Evolutionary conservation across 345 rosid species (phyloP).

Genomic region (Lagerstroemia speciosa): DNA sequence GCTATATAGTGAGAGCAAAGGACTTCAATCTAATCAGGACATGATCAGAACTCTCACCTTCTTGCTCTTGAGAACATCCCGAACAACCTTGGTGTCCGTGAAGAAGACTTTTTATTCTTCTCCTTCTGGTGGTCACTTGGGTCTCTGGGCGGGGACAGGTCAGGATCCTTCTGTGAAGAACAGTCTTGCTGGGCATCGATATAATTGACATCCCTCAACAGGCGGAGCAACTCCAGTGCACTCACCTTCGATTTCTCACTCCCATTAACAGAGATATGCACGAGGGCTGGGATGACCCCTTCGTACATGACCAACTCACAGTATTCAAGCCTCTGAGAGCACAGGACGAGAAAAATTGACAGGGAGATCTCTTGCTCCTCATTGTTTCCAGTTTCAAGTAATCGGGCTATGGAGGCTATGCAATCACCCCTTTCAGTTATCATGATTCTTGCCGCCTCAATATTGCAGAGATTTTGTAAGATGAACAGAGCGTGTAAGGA

Average conservation of each 20-base stretch:
- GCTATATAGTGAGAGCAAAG: background rate
- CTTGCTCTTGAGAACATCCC: slow-evolving; percentile 26
- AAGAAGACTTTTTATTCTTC: slow-evolving; percentile 25
- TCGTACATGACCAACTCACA: slow-evolving; percentile 58
- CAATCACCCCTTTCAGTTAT: slow-evolving; percentile 53
- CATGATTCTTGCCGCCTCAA: slow-evolving; percentile 47
- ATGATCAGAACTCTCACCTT: slow-evolving; percentile 22
- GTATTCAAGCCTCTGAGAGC: slow-evolving; percentile 32
- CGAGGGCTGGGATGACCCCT: slow-evolving; percentile 49
- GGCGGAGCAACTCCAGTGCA: slow-evolving; percentile 64
- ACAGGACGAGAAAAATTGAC: slow-evolving; percentile 24
- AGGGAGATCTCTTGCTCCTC: slow-evolving; percentile 62
- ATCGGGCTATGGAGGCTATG: slow-evolving; percentile 42
- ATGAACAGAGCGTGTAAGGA: slow-evolving; percentile 34
- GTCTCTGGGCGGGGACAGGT: slow-evolving; percentile 6
- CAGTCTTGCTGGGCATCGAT: slow-evolving; percentile 14
- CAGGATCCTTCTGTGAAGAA: slow-evolving; percentile 7
- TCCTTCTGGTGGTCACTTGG: slow-evolving; percentile 2
- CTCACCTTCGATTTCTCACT: slow-evolving; percentile 42
- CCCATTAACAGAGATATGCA: slow-evolving; percentile 46
- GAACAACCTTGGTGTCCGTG: slow-evolving; percentile 30
- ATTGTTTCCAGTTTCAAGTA: slow-evolving; percentile 41
- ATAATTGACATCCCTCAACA: slow-evolving; percentile 33
- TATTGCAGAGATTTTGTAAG: slow-evolving; percentile 43
- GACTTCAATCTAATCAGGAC: background rate